These are phyloP conservation scores for Trichoderma citrinoviride DNA, from an alignment of 2,329 filamentous ascomycete genomes.

Conservation along the genomic window DNA sequence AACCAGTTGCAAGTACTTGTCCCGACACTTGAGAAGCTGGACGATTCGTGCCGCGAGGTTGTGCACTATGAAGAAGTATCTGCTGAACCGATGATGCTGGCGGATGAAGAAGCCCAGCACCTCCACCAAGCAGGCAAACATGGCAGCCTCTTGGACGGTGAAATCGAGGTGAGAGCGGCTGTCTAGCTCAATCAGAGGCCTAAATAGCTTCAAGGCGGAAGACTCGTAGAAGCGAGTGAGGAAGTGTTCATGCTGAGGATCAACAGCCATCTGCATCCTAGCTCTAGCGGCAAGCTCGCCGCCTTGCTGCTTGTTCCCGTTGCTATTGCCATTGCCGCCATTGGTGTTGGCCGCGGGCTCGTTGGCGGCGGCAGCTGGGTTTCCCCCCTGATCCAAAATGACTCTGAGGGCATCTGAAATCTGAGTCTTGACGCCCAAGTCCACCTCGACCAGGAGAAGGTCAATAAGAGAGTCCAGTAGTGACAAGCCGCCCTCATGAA, in stretches of 20 bases:
- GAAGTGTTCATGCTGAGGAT: conserved; percentile 80
- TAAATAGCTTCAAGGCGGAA: conserved; percentile 80
- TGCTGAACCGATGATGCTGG: conserved; percentile 81
- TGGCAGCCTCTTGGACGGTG: conserved; percentile 77
- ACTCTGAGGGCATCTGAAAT: conserved; percentile 95
- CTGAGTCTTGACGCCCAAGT: conserved; percentile 92
- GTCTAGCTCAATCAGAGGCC: conserved; percentile 79
- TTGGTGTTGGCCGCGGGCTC: conserved; percentile 63
- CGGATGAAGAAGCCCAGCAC: conserved; percentile 92
- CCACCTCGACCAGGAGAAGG: conserved; percentile 83
- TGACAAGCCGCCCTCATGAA: conserved; percentile 80
- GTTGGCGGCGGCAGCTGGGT: conserved; percentile 41
- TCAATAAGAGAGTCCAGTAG: conserved; percentile 92
- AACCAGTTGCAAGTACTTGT: conserved; percentile 90
- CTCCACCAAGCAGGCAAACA: conserved; percentile 88
- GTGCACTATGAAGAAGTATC: conserved; percentile 81
- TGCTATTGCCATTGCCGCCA: conserved; percentile 27
- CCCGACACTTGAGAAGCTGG: conserved; percentile 75
- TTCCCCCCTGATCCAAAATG: conserved; percentile 70
- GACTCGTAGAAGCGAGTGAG: conserved; percentile 86
- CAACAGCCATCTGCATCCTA: conserved; percentile 51
- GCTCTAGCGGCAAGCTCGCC: conserved; percentile 65
- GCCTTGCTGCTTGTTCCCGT: neutral
- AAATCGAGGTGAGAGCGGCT: conserved; percentile 66
- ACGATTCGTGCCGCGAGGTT: conserved; percentile 74